Evolutionary conservation across 2,329 filamentous ascomycete genomes (phyloP), one percentile per base, ranked within the genome.

Genomic region (Coniochaeta pulveracea): DNA sequence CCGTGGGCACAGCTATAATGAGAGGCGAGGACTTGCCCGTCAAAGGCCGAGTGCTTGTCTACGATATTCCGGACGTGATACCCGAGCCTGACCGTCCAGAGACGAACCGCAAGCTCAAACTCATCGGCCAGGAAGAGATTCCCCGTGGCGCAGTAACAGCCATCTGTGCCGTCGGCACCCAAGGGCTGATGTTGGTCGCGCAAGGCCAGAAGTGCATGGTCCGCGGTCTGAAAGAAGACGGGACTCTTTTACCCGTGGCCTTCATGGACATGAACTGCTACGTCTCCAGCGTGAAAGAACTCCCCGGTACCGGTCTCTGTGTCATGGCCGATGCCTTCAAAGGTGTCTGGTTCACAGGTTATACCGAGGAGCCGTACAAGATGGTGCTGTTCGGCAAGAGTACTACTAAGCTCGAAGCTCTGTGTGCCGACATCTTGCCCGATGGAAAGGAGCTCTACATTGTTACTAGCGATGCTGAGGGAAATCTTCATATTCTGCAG

Each of bases 121-220:
- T 93, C 4, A 69, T 95, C 11, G 83, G 85, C 5, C 83, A 82
- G 47, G 91, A 98, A 54, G 85, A 93, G 33, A 86, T 96, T 17
- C 72, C 75, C n/a, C 83, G 91, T 32, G 91, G 91, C 8, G 85
- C 85, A 4, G 85, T 98, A 16, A 94, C 89, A 10, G 82, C 85
- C 0, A 57, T 98, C 9, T 85, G 81, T 1, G 80, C 83, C 41
- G 80, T 93, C 35, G 89, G 84, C 26, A 85, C 79, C 0, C 86
- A 91, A 56, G 91, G 83, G 2, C 85, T 89, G 44, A 76, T 93
- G 67, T 78, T 91, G 40, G 83, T 83, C 25, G 86, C 88, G 0
- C 91, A 98, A 51, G 91, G 91, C 1, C 88, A 95, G 49, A 98
- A 98, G 57, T 89, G 86, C 54, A 93, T 98, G 82, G 86, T 98